phyloP scores from a whole-genome alignment of 257 asterid genomes.

The Nicotiana benthamiana region DNA sequence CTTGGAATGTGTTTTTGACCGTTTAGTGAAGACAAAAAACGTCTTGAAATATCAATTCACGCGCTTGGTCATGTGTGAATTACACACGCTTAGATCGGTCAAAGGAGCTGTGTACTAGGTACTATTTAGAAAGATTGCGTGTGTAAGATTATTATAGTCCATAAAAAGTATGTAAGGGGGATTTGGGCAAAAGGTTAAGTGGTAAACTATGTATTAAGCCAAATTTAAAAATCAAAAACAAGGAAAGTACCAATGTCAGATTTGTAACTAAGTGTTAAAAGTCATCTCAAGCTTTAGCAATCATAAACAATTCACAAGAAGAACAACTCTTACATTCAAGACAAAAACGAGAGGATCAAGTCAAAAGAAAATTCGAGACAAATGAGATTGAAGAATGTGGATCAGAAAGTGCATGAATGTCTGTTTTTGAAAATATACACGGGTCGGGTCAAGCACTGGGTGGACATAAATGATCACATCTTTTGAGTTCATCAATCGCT shows the following conservation, averaged over 20 bases:
- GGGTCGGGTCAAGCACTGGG: constrained; percentile 65
- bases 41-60: too few relatives aligned
- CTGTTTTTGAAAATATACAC: constrained; percentile 37
- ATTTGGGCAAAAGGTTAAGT: too few relatives aligned
- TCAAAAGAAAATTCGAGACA: not conserved
- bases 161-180: too few relatives aligned
- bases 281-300: constrained; percentile 43
- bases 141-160: too few relatives aligned
- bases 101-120: too few relatives aligned
- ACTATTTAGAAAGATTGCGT: too few relatives aligned
- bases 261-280: constrained; percentile 27
- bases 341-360: not conserved
- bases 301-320: constrained; percentile 23
- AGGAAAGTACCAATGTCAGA: constrained; percentile 22
- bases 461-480: constrained; percentile 58
- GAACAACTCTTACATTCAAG: not conserved
- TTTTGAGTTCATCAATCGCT: too few relatives aligned
- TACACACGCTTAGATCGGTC: too few relatives aligned
- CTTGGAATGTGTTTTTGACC: too few relatives aligned
- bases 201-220: too few relatives aligned
- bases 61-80: too few relatives aligned
- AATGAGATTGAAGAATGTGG: not conserved
- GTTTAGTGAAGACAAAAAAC: too few relatives aligned
- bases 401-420: constrained; percentile 34
- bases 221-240: not conserved